phyloP scores from a whole-genome alignment of 495 filamentous ascomycete species.

The Penicillium canariense region DNA sequence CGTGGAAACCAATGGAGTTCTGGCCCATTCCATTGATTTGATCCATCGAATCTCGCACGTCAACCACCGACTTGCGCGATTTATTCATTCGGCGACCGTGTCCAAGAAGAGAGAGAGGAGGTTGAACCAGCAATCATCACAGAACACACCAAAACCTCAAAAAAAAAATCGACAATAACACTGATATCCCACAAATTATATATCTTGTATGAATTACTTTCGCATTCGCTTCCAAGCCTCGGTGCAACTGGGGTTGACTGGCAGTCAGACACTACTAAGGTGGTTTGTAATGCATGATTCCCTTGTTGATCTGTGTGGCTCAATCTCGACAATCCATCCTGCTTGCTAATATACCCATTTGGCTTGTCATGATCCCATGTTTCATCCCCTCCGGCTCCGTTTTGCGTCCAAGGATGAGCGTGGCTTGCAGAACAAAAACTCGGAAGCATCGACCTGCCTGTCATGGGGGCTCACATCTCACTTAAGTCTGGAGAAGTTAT shows the following conservation, averaged over 20 bases:
- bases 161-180: not conserved
- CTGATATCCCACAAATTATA: not conserved
- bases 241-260: not conserved
- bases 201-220: conserved; percentile 10
- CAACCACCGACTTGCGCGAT: not conserved
- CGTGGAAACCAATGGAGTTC: conserved; percentile 42
- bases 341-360: conserved; percentile 21
- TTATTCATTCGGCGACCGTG: not conserved
- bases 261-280: conserved; percentile 1
- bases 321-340: conserved; percentile 15
- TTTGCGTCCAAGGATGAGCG: conserved; percentile 6
- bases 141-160: not conserved
- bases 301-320: conserved; percentile 6
- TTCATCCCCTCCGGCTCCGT: conserved; percentile 6
- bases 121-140: not conserved
- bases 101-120: not conserved
- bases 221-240: conserved; percentile 1
- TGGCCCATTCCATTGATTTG: conserved; percentile 34
- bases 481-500: conserved; percentile 20
- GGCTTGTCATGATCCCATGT: conserved; percentile 9
- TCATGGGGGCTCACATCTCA: conserved; percentile 24
- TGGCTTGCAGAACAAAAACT: conserved; percentile 3
- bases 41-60: not conserved
- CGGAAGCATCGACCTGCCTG: conserved; percentile 17
- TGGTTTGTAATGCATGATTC: conserved; percentile 2